Evolutionary conservation across 2,329 filamentous ascomycete species (phyloP).

Genomic region (Coniochaeta hoffmannii): DNA sequence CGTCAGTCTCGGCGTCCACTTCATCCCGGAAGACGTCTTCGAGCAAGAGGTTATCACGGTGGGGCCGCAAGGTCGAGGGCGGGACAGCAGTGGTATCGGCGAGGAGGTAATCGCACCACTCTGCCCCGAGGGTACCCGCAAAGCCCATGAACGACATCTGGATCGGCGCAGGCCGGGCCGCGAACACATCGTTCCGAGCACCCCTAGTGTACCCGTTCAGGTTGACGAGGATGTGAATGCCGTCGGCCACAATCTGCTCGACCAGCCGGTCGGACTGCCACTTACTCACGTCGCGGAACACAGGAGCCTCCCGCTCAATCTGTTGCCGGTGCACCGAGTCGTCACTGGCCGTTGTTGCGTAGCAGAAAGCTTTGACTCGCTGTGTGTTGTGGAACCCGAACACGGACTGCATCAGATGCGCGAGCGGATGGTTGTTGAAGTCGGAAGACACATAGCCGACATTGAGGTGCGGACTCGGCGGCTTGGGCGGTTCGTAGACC

Average conservation of each 20-base stretch:
- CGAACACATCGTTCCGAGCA: slow-evolving; percentile 95
- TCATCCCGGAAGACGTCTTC: slow-evolving; percentile 62
- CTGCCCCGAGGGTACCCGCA: slow-evolving; percentile 87
- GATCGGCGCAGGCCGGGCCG: slow-evolving; percentile 85
- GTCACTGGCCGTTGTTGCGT: slow-evolving; percentile 89
- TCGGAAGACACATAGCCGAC: slow-evolving; percentile 96
- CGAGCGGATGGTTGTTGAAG: slow-evolving; percentile 96
- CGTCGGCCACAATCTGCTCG: slow-evolving; percentile 76
- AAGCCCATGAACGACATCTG: slow-evolving; percentile 99
- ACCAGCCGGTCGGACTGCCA: slow-evolving; percentile 84
- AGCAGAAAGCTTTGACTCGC: slow-evolving; percentile 81
- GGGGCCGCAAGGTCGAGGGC: slow-evolving; percentile 69
- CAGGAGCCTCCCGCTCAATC: slow-evolving; percentile 85
- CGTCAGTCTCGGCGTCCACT: slow-evolving; percentile 59
- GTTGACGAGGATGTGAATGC: slow-evolving; percentile 91
- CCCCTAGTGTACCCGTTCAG: slow-evolving; percentile 97
- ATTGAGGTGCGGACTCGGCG: slow-evolving; percentile 76
- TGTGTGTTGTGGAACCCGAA: slow-evolving; percentile 78
- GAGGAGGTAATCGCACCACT: slow-evolving; percentile 97
- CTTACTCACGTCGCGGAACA: slow-evolving; percentile 79
- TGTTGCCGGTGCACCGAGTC: slow-evolving; percentile 82
- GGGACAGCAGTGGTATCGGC: slow-evolving; percentile 87
- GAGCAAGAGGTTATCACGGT: slow-evolving; percentile 65
- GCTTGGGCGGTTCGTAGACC: slow-evolving; percentile 78
- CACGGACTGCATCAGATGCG: slow-evolving; percentile 97